Evolutionary conservation across 2,329 filamentous ascomycete species (phyloP).

Genomic region (Penicillium sp.): DNA sequence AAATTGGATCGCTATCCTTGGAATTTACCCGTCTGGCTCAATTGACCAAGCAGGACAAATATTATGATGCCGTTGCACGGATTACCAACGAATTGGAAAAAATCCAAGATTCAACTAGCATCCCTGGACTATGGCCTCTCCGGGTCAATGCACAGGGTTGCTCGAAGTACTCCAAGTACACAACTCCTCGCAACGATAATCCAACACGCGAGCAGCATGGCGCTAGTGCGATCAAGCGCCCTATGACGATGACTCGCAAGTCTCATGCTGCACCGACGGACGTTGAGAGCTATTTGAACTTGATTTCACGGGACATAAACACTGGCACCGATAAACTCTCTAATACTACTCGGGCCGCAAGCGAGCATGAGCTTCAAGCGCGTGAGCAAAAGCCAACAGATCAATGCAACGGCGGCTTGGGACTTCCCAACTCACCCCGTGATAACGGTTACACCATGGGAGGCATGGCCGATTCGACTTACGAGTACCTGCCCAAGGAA

Average conservation of each 20-base stretch:
- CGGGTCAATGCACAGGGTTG: constrained; percentile 77
- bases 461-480: constrained; percentile 49
- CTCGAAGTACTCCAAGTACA: constrained; percentile 54
- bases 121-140: constrained; percentile 80
- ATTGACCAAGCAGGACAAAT: constrained; percentile 74
- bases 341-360: constrained; percentile 19
- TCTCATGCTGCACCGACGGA: constrained; percentile 20
- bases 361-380: constrained; percentile 3
- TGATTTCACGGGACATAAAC: constrained; percentile 23
- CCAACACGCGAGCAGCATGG: constrained; percentile 8
- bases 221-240: constrained; percentile 1
- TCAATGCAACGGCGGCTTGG: constrained; percentile 43
- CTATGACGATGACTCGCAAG: constrained; percentile 7
- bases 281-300: constrained; percentile 26
- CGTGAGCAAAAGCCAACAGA: constrained; percentile 15
- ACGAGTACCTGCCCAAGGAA: constrained; percentile 54
- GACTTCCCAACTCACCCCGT: constrained; percentile 31
- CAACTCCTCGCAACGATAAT: constrained; percentile 15
- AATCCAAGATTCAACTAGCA: constrained; percentile 66
- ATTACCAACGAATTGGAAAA: constrained; percentile 78
- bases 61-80: constrained; percentile 85
- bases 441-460: constrained; percentile 45
- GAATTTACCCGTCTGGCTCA: constrained; percentile 90
- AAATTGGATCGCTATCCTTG: constrained; percentile 76
- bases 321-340: constrained; percentile 30